Base-by-base conservation (phyloP, 495 filamentous ascomycete species). In the Aspergillus taichungensis region DNA sequence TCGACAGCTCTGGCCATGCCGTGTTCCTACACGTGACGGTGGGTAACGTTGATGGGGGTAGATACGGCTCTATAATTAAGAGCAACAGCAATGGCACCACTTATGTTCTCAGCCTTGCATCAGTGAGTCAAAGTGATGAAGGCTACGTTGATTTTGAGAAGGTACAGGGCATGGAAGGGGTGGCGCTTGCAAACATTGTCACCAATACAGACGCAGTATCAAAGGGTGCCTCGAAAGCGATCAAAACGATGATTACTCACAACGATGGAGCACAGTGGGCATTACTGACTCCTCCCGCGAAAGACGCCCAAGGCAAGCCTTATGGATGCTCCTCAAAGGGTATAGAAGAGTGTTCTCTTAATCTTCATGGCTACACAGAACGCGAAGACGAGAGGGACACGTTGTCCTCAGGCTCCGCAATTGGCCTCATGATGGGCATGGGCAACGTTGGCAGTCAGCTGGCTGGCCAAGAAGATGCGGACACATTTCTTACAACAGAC, bases 81-180 rank as follows among this genome's bases (percentile, higher is more conserved):
- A 94, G 88, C 53, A 99, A 99, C 66, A 95, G 87, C 54, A 97
- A 97, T 57, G 92, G 92, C 32, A 97, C 92, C 0, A 90, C 84
- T 3, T 99, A 96, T 53, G 86, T 94, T 13, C 67, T 90, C 40
- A 90, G 84, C 61, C 67, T 91, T 7, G 66, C 75, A 38, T 76
- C 74, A 0, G 85, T 96, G 53, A 95, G 95, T 62, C 75, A 84
- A 43, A 79, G 94, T 52, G 63, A 72, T 3, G 50, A 41, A 0
- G 89, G 84, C 34, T 95, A 83, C 59, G 88, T 92, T 33, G 92
- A 99, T 61, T 99, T 95, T 59, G 92, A 99, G 60, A 94, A 94
- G 70, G 87, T 94, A 77, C 77, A 82, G 24, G 87, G 85, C 5
- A 73, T 97, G 29, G 89, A 97, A 60, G 92, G 92, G 28, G 87